Evolutionary conservation across 768 basidiomycete genomes (phyloP), one percentile per base, ranked within the genome.

Genomic region (Lactarius akahatsu): DNA sequence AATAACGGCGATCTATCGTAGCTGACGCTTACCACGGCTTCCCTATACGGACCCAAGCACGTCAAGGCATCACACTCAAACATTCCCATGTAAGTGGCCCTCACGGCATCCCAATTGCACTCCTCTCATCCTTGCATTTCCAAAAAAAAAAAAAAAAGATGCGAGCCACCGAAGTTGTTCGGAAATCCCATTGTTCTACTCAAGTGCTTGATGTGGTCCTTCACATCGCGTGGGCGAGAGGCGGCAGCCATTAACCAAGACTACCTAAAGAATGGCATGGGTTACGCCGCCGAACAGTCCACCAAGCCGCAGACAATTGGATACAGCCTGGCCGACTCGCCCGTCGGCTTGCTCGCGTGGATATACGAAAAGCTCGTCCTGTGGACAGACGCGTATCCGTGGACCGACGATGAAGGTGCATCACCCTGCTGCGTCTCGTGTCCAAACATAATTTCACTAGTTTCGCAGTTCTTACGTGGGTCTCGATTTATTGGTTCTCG

Each of bases 21-120:
- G 76, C 61, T 78, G 26, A 74, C 75, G 10, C 68, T 70, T 2
- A 69, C 55, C 36, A 68, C 75, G 9, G 74, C 72, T 3, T 56
- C 60, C 0, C 30, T 63, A 20, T 75, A 77, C 28, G 76, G 73
- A 4, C 63, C 67, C 26, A 72, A 69, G 57, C 68, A 73, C 61
- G 69, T 72, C 60, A 78, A 77, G 61, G 77, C 75, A 3, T 78
- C 72, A 68, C 77, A 76, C 54, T 73, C 74, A 6, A 78, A 77
- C 59, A 66, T 71, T n/a, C 70, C 75, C 20, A 28, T 45, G 78
- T 78, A 61, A 59, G 72, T 13, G 3, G 13, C 28, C 10, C 61
- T 10, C 36, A 10, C n/a, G 9, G 10, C 45, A 45, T 2, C 8
- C 45, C 20, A 45, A 45, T 20, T n/a, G 20, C 26, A 28, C 26